Conservation (phyloP, 176 grass and related monocot species). For the Luzula sylvatica region DNA sequence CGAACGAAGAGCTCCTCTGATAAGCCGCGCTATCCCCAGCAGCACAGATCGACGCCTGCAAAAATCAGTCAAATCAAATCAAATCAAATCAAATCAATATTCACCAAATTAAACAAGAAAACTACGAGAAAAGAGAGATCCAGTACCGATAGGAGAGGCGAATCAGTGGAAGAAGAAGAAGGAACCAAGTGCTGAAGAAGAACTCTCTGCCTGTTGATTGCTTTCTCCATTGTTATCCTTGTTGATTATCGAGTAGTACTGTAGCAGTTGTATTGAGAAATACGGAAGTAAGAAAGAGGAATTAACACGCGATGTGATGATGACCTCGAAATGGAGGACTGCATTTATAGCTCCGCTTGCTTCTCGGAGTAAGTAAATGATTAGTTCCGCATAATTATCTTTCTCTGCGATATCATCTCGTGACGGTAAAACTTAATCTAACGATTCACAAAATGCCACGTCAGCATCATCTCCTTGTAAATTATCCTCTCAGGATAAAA, state of each 20-base stretch:
- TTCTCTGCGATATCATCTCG: no score
- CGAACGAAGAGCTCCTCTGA: slow-evolving; percentile 53
- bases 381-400: no score
- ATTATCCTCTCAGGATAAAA: no score
- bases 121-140: neutral
- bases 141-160: slow-evolving; percentile 15
- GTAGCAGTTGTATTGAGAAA: neutral
- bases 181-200: slow-evolving; percentile 73
- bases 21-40: slow-evolving; percentile 91
- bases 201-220: slow-evolving; percentile 74
- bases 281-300: neutral
- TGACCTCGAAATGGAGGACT: no score
- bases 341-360: no score
- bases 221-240: slow-evolving; percentile 60
- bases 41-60: slow-evolving; percentile 65
- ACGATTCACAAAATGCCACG: no score
- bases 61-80: neutral
- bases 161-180: slow-evolving; percentile 17
- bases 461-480: no score
- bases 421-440: no score
- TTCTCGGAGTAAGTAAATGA: no score
- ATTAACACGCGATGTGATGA: neutral
- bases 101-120: neutral
- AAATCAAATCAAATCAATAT: neutral
- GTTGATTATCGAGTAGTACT: neutral